A percentile compares a stretch with the other conserved stretches of the same genome.
Conservation (phyloP, 352 stramenopile species). For the Phytophthora brassicae region DNA sequence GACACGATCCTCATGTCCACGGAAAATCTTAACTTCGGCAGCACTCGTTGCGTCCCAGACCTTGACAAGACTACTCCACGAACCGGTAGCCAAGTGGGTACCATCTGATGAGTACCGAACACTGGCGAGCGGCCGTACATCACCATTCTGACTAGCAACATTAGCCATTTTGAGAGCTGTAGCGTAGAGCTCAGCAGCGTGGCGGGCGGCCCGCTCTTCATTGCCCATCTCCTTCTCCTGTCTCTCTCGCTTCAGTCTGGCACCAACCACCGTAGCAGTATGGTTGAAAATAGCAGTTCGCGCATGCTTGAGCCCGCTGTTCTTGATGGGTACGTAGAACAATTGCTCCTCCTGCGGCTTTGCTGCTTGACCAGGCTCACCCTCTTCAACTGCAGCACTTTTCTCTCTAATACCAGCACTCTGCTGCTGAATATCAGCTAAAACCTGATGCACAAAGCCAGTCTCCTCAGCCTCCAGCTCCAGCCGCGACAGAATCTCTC, state of each 20-base stretch:
- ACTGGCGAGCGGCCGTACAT: conserved; percentile 88
- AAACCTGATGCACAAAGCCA: conserved; percentile 58
- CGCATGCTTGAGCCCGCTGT: conserved; percentile 82
- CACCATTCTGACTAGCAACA: conserved; percentile 94
- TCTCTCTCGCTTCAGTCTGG: conserved; percentile 60
- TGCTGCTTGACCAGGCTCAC: background rate
- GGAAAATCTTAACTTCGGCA: conserved; percentile 71
- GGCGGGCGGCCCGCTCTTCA: conserved; percentile 60
- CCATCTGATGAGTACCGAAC: conserved; percentile 69
- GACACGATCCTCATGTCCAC: conserved; percentile 87
- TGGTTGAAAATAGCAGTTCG: conserved; percentile 81
- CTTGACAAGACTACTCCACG: conserved; percentile 94
- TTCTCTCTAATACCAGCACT: conserved; percentile 7
- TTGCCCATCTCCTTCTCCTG: conserved; percentile 30
- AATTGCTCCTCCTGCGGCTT: conserved; percentile 66
- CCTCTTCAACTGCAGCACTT: conserved; percentile 7
- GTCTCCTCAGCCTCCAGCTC: conserved; percentile 76
- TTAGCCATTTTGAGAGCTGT: conserved; percentile 78
- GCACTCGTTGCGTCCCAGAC: conserved; percentile 89
- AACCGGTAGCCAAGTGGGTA: conserved; percentile 83
- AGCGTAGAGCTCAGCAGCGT: conserved; percentile 82
- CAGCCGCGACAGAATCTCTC: conserved; percentile 85
- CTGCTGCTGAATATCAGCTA: conserved; percentile 54
- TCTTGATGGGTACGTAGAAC: conserved; percentile 84
- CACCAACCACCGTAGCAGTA: conserved; percentile 62